A percentile compares a stretch with the other conserved stretches of the same genome.
These are phyloP conservation scores for Epichloe elymi DNA, from an alignment of 2,329 filamentous ascomycete genomes.

Conservation along the genomic window DNA sequence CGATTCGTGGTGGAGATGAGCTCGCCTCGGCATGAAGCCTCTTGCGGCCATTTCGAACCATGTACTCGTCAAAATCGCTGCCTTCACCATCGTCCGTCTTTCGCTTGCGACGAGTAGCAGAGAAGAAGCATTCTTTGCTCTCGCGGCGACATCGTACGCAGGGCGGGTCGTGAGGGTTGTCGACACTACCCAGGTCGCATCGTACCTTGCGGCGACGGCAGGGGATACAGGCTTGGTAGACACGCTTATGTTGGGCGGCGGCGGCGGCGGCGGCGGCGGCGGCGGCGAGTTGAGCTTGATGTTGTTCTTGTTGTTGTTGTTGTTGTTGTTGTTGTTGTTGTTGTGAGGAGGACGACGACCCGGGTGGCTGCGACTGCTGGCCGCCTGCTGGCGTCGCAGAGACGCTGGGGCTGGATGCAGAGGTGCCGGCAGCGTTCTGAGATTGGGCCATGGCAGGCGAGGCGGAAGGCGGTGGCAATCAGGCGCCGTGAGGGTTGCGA, in stretches of 20 bases:
- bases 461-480: slow-evolving; percentile 2
- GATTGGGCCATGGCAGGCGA: slow-evolving; percentile 10
- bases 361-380: slow-evolving; percentile 3
- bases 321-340: too few relatives aligned
- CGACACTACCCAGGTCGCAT: slow-evolving; percentile 60
- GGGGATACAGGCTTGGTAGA: slow-evolving; percentile 51
- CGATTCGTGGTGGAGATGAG: slow-evolving; percentile 25
- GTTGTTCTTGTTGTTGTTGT: slow-evolving; percentile 5
- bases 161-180: slow-evolving; percentile 86
- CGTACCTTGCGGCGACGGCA: slow-evolving; percentile 49
- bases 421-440: slow-evolving; percentile 8
- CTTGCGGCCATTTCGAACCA: slow-evolving; percentile 61
- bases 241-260: slow-evolving; percentile 35
- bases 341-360: too few relatives aligned
- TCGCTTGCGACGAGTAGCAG: slow-evolving; percentile 82
- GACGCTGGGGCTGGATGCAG: slow-evolving; percentile 10
- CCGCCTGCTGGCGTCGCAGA: slow-evolving; percentile 8
- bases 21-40: slow-evolving; percentile 38
- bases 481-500: slow-evolving; percentile 4
- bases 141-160: slow-evolving; percentile 90
- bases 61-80: slow-evolving; percentile 49
- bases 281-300: slow-evolving; percentile 1
- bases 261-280: slow-evolving; percentile 1
- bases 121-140: slow-evolving; percentile 95
- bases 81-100: slow-evolving; percentile 52